Base-by-base conservation (phyloP, 2,329 filamentous ascomycete genomes). In the Cercospora janseana region DNA sequence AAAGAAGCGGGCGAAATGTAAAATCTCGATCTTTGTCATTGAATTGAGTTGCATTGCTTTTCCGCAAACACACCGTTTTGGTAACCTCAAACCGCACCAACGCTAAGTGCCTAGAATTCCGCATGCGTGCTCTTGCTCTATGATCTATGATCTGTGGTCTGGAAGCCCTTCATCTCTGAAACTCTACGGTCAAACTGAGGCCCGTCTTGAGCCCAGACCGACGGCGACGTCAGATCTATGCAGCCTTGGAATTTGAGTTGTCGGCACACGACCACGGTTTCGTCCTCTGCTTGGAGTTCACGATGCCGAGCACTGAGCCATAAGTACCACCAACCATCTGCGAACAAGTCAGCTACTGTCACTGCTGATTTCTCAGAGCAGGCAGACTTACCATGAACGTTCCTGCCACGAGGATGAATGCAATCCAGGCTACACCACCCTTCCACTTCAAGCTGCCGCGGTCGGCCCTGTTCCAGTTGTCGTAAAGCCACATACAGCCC, bases 321-420 rank as follows among this genome's bases (percentile, higher is more conserved):
- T 75, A 75, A 0, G 73, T 75, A 1, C 73, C 73, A 2, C 63
- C 69, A 32, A 75, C 60, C 63, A 69, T 73, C 13, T 42, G 29
- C 6, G n/a, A 43, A 26, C 20, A 9, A n/a, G 21, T 49, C 28
- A 49, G 38, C 38, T 20, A 35, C 21, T 27, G 23, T 4, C 5
- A 28, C 1, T 21, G 20, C 20, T n/a, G 10, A 28, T 7, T 4
- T 23, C 5, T 28, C 10, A 15, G 15, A 12, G 21, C 28, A 18
- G 7, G 6, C 15, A 12, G 35, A 28, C 46, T 43, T 27, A 49
- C 46, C 37, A 75, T 58, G 51, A 75, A 75, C 0, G 61, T 64
- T 3, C 70, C 71, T 3, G 60, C 46, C 4, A 69, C 44, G 27
- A 74, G 58, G 4, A 73, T 60, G 42, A 69, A 68, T 6, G 52